Evolutionary conservation across 1,284 basidiomycete genomes (phyloP).

Genomic region (Polyporus tsugae): DNA sequence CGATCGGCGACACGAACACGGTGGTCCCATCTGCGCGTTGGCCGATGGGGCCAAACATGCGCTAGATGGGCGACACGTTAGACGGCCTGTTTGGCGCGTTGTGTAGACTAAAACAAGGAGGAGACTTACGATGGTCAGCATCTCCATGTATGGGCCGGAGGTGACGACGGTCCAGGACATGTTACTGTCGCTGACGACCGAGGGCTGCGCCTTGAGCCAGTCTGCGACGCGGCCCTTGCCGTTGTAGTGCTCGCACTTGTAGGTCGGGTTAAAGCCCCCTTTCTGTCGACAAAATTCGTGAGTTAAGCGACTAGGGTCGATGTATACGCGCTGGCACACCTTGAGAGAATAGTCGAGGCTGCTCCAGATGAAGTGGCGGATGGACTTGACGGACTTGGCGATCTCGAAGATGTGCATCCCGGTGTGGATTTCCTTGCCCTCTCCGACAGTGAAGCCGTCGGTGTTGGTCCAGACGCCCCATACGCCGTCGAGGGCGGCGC

Average conservation of each 20-base stretch:
- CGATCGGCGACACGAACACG: slow-evolving; percentile 37
- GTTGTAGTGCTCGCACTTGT: slow-evolving; percentile 40
- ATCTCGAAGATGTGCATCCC: slow-evolving; percentile 57
- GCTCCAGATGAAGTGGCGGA: slow-evolving; percentile 59
- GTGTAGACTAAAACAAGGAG: not conserved
- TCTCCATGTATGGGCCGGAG: slow-evolving; percentile 56
- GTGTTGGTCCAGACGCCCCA: slow-evolving; percentile 58
- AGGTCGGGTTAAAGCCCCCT: slow-evolving; percentile 45
- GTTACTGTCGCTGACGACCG: slow-evolving; percentile 44
- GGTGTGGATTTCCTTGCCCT: slow-evolving; percentile 50
- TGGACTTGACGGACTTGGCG: slow-evolving; percentile 48
- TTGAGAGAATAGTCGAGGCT: slow-evolving; percentile 54
- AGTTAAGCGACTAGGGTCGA: not conserved
- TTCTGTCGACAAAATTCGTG: slow-evolving; percentile 36
- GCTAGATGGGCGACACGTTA: slow-evolving; percentile 31
- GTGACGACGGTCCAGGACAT: slow-evolving; percentile 52
- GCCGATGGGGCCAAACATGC: slow-evolving; percentile 47
- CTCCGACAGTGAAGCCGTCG: slow-evolving; percentile 55
- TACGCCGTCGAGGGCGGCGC: slow-evolving; percentile 48
- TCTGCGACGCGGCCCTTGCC: slow-evolving; percentile 55
- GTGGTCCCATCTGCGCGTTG: slow-evolving; percentile 41
- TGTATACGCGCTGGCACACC: slow-evolving; percentile 38
- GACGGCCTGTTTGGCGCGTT: not conserved
- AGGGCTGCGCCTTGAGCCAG: slow-evolving; percentile 51
- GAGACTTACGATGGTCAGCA: slow-evolving; percentile 47